Evolutionary conservation across 2,329 filamentous ascomycete species (phyloP).

Genomic region (Xylaria sp.): DNA sequence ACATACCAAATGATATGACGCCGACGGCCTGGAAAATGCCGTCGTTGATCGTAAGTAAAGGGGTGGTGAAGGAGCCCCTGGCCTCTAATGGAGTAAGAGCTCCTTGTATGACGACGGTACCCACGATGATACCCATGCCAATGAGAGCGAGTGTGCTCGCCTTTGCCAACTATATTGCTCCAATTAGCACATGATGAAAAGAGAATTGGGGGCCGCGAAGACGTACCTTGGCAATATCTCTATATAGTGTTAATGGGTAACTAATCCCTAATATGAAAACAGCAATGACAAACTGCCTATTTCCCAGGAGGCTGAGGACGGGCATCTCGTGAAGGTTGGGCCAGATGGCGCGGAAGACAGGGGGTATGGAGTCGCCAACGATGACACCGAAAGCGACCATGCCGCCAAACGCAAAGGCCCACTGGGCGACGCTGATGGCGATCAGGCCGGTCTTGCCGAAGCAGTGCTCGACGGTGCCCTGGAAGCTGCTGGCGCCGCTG

Average conservation of each 20-base stretch:
- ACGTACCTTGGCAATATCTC: constrained; percentile 91
- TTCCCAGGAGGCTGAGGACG: constrained; percentile 82
- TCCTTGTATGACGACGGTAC: constrained; percentile 88
- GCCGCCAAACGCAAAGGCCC: constrained; percentile 97
- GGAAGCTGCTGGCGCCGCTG: constrained; percentile 91
- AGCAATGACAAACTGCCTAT: constrained; percentile 86
- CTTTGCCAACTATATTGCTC: constrained; percentile 83
- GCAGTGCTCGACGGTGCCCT: constrained; percentile 94
- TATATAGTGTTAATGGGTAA: constrained; percentile 90
- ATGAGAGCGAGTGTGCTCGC: constrained; percentile 92
- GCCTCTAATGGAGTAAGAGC: constrained; percentile 76
- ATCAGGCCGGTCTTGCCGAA: constrained; percentile 89
- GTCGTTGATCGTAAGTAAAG: constrained; percentile 80
- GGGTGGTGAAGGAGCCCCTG: constrained; percentile 75
- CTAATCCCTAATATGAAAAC: constrained; percentile 87
- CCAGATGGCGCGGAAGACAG: constrained; percentile 85
- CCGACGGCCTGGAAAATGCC: constrained; percentile 97
- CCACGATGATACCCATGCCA: constrained; percentile 90
- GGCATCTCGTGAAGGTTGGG: constrained; percentile 77
- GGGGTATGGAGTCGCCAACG: constrained; percentile 94
- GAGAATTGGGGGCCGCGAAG: not conserved
- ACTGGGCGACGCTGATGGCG: constrained; percentile 90
- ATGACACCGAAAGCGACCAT: constrained; percentile 99
- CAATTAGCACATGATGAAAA: constrained; percentile 11
- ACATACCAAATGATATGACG: constrained; percentile 93